Evolutionary conservation across 345 rosid genomes (phyloP), one percentile per base, ranked within the genome.

Genomic region (Salix suchowensis): DNA sequence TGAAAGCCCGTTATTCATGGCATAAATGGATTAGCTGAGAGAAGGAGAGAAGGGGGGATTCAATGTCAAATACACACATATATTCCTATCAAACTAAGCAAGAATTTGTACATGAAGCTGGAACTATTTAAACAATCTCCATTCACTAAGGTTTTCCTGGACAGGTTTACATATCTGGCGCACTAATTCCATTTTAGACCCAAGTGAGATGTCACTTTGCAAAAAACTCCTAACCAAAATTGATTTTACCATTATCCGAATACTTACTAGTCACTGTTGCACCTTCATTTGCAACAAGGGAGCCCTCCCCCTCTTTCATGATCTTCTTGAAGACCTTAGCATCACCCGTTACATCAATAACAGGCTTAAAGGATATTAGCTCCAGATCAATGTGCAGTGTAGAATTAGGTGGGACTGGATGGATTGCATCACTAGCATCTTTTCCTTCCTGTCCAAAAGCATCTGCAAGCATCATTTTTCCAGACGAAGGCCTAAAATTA

Each of bases 271-370:
- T 86, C 32, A 88, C 88, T 32, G 78, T 67, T 34, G 94, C 90
- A 68, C 91, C 91, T 71, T 90, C 94, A 78, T 84, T 74, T 67
- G 91, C 88, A 32, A 77, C 76, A 77, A 60, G 2, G 71, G 79
- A 68, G 32, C 84, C 89, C 77, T 88, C 87, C 75, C 94, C 92
- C 74, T 86, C 88, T 58, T 76, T 87, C 78, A 90, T 46, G 42
- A 90, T 85, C 83, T 88, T 90, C 82, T 90, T 90, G 36, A 87
- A 67, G 40, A 88, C 89, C 84, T 87, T 86, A 64, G 79, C 79
- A 75, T 90, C 90, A 15, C 89, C 89, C 5, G 81, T 76, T 36
- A 88, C 82, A 83, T 90, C 92, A 78, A 87, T 73, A 42, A 90
- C 92, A 60, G 86, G 76, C 79, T 86, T 90, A 68, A 82, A 90